These are phyloP conservation scores for Solanum pennellii DNA, from an alignment of 257 asterid genomes.

Conservation along the genomic window DNA sequence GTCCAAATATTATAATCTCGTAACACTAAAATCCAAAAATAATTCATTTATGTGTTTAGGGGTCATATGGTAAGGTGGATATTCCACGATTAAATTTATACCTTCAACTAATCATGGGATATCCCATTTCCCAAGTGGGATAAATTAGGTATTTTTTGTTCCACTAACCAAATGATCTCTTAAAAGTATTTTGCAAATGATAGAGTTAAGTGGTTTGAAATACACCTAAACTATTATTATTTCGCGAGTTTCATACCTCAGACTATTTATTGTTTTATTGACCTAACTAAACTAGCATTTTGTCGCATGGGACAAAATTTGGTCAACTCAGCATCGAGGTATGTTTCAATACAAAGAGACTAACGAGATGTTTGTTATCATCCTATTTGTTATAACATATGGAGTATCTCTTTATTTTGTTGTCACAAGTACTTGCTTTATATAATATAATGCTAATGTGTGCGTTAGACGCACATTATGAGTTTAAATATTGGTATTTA, in stretches of 20 bases:
- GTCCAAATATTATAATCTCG: neutral
- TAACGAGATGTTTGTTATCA: neutral
- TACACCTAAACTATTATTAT: neutral
- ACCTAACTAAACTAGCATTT: neutral
- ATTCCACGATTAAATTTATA: too few relatives aligned
- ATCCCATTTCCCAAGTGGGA: neutral
- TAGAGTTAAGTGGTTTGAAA: neutral
- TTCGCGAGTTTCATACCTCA: neutral
- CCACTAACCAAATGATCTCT: neutral
- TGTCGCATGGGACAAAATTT: neutral
- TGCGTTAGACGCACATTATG: neutral
- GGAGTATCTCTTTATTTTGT: neutral
- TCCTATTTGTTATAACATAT: neutral
- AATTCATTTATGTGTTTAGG: neutral
- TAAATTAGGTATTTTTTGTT: neutral
- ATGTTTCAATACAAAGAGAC: neutral
- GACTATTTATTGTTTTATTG: neutral
- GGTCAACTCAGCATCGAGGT: neutral
- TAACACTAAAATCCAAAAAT: neutral
- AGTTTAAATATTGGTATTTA: neutral
- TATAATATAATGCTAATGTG: neutral
- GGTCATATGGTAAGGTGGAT: neutral
- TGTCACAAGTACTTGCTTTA: neutral
- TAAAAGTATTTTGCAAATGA: neutral
- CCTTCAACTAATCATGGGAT: neutral